Evolutionary conservation across 2,329 filamentous ascomycete genomes (phyloP), one percentile per base, ranked within the genome.

Genomic region (Tricladium varicosporioides): DNA sequence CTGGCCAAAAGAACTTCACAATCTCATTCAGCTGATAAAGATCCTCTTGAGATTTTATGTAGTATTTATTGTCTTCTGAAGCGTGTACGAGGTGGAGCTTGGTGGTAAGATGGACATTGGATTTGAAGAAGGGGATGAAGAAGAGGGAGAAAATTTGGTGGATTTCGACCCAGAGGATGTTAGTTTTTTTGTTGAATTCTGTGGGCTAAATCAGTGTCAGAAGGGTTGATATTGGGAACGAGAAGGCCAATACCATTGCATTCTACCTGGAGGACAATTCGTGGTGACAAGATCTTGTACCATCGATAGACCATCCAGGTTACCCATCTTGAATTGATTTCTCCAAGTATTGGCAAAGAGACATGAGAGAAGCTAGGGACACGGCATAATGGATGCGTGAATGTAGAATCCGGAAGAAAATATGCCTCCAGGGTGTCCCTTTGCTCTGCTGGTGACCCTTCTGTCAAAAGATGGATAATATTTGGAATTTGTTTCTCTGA

Each of bases 231-330:
- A n/a, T n/a, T n/a, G 32, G n/a, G 44, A 16, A 18, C 11, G 31
- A 33, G 40, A 49, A 27, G 33, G n/a, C 16, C 68, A 72, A 44
- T 69, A 82, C 81, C 76, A 45, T 73, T 72, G 2, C 79, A 81
- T 60, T 91, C 81, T 15, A 96, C 77, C 1, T 80, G 74, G 11
- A 93, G 74, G 45, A 86, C 79, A 62, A 94, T 89, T 15, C 78
- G 76, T 0, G 92, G 92, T 60, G 86, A 91, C 69, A 96, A 77
- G 62, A 93, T 88, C 68, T 91, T 90, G 73, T 95, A 93, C 89
- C 88, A 92, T 43, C 85, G 83, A 68, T 91, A 95, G 56, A 96
- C 86, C 64, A 80, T 78, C 48, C 81, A 75, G 15, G 95, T 78
- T 5, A 89, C 69, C 73, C 79, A 84, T 45, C 89, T 80, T 9